Evolutionary conservation across 352 stramenopile genomes (phyloP), one percentile per base, ranked within the genome.

Genomic region (Globisporangium perplexum): DNA sequence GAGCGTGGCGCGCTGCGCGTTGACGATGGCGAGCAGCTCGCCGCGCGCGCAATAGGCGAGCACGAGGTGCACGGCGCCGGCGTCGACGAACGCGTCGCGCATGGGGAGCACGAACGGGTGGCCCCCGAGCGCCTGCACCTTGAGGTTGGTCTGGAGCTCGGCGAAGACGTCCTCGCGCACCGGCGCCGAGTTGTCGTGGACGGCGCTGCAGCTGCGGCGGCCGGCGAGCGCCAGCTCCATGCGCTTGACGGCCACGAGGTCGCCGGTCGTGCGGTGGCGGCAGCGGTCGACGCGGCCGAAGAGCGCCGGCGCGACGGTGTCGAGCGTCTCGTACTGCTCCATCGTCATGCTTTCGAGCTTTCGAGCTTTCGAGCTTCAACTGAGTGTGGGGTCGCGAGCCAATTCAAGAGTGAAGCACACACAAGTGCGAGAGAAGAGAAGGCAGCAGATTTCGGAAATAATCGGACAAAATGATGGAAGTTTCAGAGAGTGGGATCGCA

Each of bases 1-100:
- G 5, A 86, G 65, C 22, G 63, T 39, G 17, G 72, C 55, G 24
- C 68, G 61, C 30, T 71, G 65, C 28, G 58, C 56, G 63, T 90
- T 89, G 14, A 94, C 55, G n/a, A 92, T 73, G 26, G 77, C 53
- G 17, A 92, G 79, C 24, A 94, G 68, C 66, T 90, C 83, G 48
- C 83, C 83, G 10, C 57, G 59, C 17, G 51, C 61, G 65, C 81
- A 91, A 57, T 84, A 90, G 23, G 84, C 72, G 38, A 86, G 82
- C 23, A 92, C 68, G 22, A 94, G 71, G 53, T 80, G 68, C 47
- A 90, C 74, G 39, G 66, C 76, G 33, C 71, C 59, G 18, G 83
- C 69, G 43, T 89, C 71, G 36, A 81, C 70, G 50, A 91, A 81
- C 47, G 68, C 84, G 56, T 90, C 76, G 36, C 59, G 67, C 62